Conservation (phyloP, 495 filamentous ascomycete genomes). For the Podospora pseudoanserina region DNA sequence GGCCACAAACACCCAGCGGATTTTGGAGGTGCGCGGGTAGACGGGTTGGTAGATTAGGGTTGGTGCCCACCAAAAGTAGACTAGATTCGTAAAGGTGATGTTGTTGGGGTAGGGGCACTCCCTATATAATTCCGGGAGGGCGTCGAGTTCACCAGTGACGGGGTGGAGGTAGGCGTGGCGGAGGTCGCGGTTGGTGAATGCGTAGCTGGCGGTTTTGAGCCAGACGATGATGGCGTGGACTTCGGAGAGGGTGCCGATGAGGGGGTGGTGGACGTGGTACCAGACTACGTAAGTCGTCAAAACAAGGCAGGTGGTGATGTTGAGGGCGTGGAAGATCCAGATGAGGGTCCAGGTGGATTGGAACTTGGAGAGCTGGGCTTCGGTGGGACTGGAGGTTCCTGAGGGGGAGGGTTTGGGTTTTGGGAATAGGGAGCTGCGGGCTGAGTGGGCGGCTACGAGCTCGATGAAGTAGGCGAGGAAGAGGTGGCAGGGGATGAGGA, state of each 20-base stretch:
- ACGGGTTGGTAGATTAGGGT: slow-evolving; percentile 96
- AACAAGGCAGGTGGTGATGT: slow-evolving; percentile 73
- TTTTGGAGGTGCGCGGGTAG: slow-evolving; percentile 73
- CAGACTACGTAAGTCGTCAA: slow-evolving; percentile 85
- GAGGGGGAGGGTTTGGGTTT: slow-evolving; percentile 48
- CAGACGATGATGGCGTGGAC: slow-evolving; percentile 92
- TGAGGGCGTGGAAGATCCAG: slow-evolving; percentile 72
- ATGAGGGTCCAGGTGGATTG: slow-evolving; percentile 73
- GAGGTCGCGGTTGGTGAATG: slow-evolving; percentile 93
- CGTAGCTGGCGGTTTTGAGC: slow-evolving; percentile 93
- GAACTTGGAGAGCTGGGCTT: slow-evolving; percentile 57
- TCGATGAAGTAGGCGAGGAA: slow-evolving; percentile 88
- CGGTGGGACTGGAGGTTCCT: slow-evolving; percentile 47
- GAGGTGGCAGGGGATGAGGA: slow-evolving; percentile 83
- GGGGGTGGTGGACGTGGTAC: slow-evolving; percentile 81
- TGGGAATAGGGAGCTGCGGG: slow-evolving; percentile 60
- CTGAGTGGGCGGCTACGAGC: slow-evolving; percentile 69
- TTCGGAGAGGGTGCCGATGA: slow-evolving; percentile 87
- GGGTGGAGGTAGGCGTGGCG: slow-evolving; percentile 81
- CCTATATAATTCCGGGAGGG: slow-evolving; percentile 74
- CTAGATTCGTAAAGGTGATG: slow-evolving; percentile 78
- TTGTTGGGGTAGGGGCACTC: slow-evolving; percentile 86
- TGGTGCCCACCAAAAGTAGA: slow-evolving; percentile 96
- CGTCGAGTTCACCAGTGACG: slow-evolving; percentile 50
- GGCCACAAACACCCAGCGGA: slow-evolving; percentile 80